Evolutionary conservation across 2,329 filamentous ascomycete genomes (phyloP), one percentile per base, ranked within the genome.

Genomic region (Helotiales sp.): DNA sequence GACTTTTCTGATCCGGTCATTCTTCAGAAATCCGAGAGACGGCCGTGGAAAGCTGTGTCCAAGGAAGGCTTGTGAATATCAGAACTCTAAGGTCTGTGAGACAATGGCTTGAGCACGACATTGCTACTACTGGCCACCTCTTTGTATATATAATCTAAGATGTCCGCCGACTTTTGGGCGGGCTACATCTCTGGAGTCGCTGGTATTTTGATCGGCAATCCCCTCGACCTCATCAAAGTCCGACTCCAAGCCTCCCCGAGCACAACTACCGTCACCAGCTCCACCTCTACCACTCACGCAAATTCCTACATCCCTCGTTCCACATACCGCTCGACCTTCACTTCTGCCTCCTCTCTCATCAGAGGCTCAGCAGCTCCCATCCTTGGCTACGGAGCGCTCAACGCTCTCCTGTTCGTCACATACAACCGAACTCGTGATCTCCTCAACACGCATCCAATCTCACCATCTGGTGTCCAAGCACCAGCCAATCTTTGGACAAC

Each of bases 171-270:
- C 72, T 97, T 97, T 74, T 96, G 90, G 90, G 90, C 93, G 57
- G 92, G 93, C 69, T 97, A 96, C 74, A 76, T 95, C 60, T 93
- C 89, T 70, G 93, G 93, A 53, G 91, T 89, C 57, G 80, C 88
- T 49, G 90, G 91, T 46, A 97, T 97, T 67, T 77, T 96, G 48
- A 88, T 96, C 60, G 92, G 93, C 62, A 96, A 96, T 68, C 91
- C 92, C 2, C 79, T 97, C 4, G 89, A 93, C 71, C 75, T 92
- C 65, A 72, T 92, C 67, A 93, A 93, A 74, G 90, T 92, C 53
- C 88, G 87, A 38, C 77, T 96, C 2, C 93, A 98, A 79, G 88
- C 90, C 7, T 5, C 15, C 36, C 19, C 36, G 9, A 40, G 36
- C 40, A 25, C 10, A 34, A 34, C 5, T 34, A 13, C 40, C 40